These are phyloP conservation scores for Phytophthora boehmeriae DNA, from an alignment of 352 stramenopile genomes.

Conservation along the genomic window DNA sequence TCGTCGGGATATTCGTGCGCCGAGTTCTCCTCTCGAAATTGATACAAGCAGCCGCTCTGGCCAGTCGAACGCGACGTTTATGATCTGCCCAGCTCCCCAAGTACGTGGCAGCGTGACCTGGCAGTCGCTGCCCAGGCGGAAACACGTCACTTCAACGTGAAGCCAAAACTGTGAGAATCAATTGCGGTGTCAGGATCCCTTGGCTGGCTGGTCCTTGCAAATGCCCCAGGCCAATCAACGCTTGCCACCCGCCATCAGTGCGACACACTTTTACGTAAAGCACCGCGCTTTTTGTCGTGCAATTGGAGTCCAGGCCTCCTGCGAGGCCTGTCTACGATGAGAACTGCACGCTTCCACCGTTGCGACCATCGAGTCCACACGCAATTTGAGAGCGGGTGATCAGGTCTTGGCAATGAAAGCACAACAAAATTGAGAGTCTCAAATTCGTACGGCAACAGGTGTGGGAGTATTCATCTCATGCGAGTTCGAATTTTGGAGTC, in stretches of 20 bases:
- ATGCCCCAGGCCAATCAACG: neutral
- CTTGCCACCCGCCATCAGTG: neutral
- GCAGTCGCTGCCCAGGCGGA: neutral
- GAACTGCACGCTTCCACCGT: neutral
- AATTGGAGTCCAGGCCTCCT: neutral
- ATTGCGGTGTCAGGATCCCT: neutral
- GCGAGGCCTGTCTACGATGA: neutral
- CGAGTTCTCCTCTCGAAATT: neutral
- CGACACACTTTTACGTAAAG: neutral
- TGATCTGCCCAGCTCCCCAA: neutral
- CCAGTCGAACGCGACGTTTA: conserved; percentile 1
- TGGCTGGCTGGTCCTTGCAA: neutral
- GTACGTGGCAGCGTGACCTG: neutral
- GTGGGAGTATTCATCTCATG: too few species aligned
- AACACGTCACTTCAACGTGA: neutral
- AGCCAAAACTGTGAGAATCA: neutral
- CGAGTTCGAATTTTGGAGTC: too few species aligned
- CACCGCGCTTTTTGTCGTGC: conserved; percentile 1
- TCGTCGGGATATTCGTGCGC: neutral
- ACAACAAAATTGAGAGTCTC: too few species aligned
- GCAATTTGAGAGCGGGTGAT: too few species aligned
- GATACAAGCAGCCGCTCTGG: neutral
- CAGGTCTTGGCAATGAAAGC: too few species aligned
- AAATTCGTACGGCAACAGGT: too few species aligned
- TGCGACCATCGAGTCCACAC: too few species aligned